These are phyloP conservation scores for Fusarium xylarioides DNA, from an alignment of 2,329 filamentous ascomycete species.

Conservation along the genomic window DNA sequence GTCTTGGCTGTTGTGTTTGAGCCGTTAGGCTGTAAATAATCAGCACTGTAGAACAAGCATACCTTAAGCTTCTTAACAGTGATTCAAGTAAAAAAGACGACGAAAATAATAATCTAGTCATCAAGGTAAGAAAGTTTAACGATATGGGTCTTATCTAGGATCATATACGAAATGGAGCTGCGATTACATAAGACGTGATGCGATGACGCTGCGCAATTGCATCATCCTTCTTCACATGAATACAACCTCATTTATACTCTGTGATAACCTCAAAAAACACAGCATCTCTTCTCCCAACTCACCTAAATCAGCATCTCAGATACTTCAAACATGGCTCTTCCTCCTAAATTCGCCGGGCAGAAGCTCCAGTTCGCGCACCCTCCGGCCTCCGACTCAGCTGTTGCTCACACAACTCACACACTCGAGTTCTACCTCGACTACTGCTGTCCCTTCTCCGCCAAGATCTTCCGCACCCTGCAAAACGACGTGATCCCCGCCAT, in stretches of 20 bases:
- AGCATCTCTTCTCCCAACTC: background rate
- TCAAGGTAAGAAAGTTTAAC: background rate
- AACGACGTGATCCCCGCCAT: slow-evolving; percentile 71
- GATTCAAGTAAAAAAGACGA: background rate
- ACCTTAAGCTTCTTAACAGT: background rate
- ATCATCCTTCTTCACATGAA: slow-evolving; percentile 17
- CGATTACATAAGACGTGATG: slow-evolving; percentile 31
- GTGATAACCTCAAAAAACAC: background rate
- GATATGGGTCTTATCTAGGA: background rate
- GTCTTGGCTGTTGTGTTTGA: background rate
- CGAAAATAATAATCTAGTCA: background rate
- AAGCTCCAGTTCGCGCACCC: slow-evolving; percentile 63
- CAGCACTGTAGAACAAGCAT: background rate
- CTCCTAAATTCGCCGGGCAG: slow-evolving; percentile 80
- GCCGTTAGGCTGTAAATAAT: background rate
- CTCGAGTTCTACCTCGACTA: slow-evolving; percentile 84
- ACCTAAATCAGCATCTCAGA: background rate
- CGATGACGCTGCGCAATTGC: slow-evolving; percentile 14
- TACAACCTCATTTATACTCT: background rate
- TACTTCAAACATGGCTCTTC: slow-evolving; percentile 69
- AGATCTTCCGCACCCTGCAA: slow-evolving; percentile 81
- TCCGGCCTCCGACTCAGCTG: slow-evolving; percentile 46
- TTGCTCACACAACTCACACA: slow-evolving; percentile 62
- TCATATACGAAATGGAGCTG: background rate
- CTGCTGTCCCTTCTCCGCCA: slow-evolving; percentile 78